Evolutionary conservation across 495 filamentous ascomycete genomes (phyloP).

Genomic region (Daldinia bambusicola): DNA sequence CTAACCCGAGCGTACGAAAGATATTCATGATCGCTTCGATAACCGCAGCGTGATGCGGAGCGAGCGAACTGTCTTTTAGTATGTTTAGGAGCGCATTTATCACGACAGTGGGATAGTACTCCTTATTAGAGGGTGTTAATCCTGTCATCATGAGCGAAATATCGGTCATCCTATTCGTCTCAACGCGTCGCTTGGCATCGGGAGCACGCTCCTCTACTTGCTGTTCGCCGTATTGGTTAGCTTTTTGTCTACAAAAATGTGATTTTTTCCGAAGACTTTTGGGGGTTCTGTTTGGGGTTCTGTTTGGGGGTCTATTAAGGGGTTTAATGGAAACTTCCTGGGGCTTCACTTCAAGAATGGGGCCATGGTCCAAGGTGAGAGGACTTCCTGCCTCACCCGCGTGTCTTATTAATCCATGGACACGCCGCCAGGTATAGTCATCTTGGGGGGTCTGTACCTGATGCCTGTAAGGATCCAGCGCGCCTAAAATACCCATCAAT

Average conservation of each 20-base stretch:
- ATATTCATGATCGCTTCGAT: constrained; percentile 99
- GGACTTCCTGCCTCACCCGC: constrained; percentile 32
- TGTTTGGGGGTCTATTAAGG: not conserved
- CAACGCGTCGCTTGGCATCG: constrained; percentile 68
- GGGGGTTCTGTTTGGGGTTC: constrained; percentile 1
- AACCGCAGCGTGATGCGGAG: constrained; percentile 91
- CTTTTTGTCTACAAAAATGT: constrained; percentile 12
- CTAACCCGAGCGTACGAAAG: constrained; percentile 92
- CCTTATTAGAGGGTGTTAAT: constrained; percentile 94
- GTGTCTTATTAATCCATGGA: constrained; percentile 8
- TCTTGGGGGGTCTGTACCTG: constrained; percentile 63
- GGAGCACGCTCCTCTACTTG: constrained; percentile 71
- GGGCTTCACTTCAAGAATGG: constrained; percentile 5
- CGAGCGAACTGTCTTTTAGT: constrained; percentile 85
- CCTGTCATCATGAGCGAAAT: constrained; percentile 98
- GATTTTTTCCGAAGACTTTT: not conserved
- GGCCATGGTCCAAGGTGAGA: constrained; percentile 18
- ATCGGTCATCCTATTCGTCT: constrained; percentile 79
- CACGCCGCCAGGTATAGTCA: constrained; percentile 13
- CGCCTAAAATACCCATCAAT: constrained; percentile 94
- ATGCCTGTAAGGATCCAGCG: constrained; percentile 94
- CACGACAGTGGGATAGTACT: constrained; percentile 98
- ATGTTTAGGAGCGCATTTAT: constrained; percentile 94
- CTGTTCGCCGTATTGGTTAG: constrained; percentile 42
- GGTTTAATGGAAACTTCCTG: not conserved